Evolutionary conservation across 2,329 filamentous ascomycete species (phyloP), one percentile per base, ranked within the genome.

Genomic region (Penicillium polonicum): DNA sequence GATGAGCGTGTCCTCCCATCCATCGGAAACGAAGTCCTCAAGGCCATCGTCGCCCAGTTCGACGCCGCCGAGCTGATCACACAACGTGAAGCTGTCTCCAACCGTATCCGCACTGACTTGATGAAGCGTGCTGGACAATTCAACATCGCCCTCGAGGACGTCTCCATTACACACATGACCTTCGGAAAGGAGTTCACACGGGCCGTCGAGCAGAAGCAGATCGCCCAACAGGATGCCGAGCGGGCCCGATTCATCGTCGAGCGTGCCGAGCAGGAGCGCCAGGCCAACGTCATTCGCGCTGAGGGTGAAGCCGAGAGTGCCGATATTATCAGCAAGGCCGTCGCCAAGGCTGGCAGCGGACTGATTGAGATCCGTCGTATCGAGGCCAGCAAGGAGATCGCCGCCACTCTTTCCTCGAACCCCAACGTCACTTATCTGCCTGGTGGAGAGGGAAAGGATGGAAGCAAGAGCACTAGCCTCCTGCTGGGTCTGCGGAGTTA

Each of bases 131-230:
- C 94, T 48, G 82, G 88, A 71, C 94, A 99, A 78, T 99, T 99
- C 87, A 96, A 99, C 83, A 99, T 99, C 73, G 91, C 92, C 29
- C 90, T 99, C 53, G 94, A 99, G 80, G 94, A 99, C 73, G 94
- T 99, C 60, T 96, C 91, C 73, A 99, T 99, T 78, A 99, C 94
- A 61, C 94, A 99, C 84, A 99, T 99, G 94, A 99, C 94, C 52
- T 99, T 99, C 75, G 94, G 94, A 68, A 93, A 93, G 78, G 94
- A 99, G 79, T 99, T 99, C 83, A 99, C 94, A 60, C 90, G 91
- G 78, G 94, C 94, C 65, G 94, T 99, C 71, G 94, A 99, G 82
- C 94, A 99, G 86, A 99, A 99, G 87, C 94, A 99, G 83, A 99
- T 99, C 76, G 94, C 94, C 55, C 94, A 99, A 81, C 94, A 99